Conservation (phyloP, 2,329 filamentous ascomycete species). For the Cladosporium sp. region DNA sequence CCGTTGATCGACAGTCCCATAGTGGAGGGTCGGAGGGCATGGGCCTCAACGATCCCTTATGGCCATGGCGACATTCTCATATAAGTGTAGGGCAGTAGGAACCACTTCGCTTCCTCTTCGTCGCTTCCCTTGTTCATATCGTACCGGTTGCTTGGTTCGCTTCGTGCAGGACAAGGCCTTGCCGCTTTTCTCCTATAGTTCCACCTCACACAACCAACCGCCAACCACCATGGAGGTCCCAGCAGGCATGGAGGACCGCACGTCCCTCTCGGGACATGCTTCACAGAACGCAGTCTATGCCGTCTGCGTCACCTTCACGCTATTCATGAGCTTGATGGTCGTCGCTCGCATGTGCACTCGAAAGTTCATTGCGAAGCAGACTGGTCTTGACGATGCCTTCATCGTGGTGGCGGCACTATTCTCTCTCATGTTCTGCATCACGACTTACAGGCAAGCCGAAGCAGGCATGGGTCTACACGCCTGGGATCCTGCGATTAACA, state of each 20-base stretch:
- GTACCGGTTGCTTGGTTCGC: background rate
- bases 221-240: slow-evolving; percentile 2
- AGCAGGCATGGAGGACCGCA: background rate
- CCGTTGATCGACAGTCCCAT: background rate
- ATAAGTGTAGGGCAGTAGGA: background rate
- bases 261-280: slow-evolving; percentile 3
- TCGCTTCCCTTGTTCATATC: background rate
- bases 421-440: slow-evolving; percentile 4
- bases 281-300: slow-evolving; percentile 1
- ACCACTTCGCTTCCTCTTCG: background rate
- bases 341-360: slow-evolving; percentile 7
- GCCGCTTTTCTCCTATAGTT: background rate
- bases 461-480: slow-evolving; percentile 6
- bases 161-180: background rate
- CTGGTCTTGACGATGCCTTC: slow-evolving; percentile 4
- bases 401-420: background rate
- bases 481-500: slow-evolving; percentile 4
- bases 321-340: slow-evolving; percentile 7
- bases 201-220: background rate
- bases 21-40: background rate
- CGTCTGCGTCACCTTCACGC: slow-evolving; percentile 2
- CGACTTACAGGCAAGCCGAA: slow-evolving; percentile 1
- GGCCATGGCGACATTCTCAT: background rate
- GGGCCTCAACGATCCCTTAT: slow-evolving; percentile 9
- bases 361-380: slow-evolving; percentile 3